These are phyloP conservation scores for Coemansia sp. DNA, from an alignment of 192 early-diverging fungal species.

Conservation along the genomic window DNA sequence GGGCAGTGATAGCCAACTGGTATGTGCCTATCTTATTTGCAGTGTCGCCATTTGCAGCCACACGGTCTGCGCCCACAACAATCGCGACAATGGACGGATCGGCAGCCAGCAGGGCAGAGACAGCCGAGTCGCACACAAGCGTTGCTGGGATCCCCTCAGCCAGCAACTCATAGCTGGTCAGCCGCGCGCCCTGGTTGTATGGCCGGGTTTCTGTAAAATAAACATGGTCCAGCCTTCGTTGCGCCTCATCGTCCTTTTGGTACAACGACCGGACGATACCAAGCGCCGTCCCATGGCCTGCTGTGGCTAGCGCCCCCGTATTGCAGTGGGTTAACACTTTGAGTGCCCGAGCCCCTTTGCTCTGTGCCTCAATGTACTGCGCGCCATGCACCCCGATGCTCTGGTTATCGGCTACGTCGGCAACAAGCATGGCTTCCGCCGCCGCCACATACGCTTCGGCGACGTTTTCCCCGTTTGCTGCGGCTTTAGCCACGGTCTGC, in stretches of 20 bases:
- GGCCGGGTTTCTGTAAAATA: conserved; percentile 97
- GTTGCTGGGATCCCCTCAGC: conserved; percentile 92
- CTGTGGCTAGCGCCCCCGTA: conserved; percentile 87
- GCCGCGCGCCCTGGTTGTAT: conserved; percentile 95
- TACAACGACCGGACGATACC: conserved; percentile 89
- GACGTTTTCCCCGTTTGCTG: conserved; percentile 43
- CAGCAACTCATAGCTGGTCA: conserved; percentile 94
- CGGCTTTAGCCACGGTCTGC: conserved; percentile 2
- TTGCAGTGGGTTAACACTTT: conserved; percentile 96
- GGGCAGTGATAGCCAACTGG: conserved; percentile 92
- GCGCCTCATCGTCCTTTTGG: conserved; percentile 11
- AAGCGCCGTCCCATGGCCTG: conserved; percentile 89
- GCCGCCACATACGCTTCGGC: conserved; percentile 66
- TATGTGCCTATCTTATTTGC: conserved; percentile 99
- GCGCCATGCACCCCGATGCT: conserved; percentile 83
- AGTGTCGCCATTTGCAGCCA: conserved; percentile 95
- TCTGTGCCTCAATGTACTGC: conserved; percentile 35
- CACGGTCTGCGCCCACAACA: conserved; percentile 95
- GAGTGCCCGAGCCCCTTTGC: neutral
- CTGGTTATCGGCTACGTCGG: conserved; percentile 87
- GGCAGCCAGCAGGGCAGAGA: conserved; percentile 72
- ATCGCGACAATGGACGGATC: conserved; percentile 75
- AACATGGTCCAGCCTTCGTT: conserved; percentile 64
- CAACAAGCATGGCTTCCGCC: conserved; percentile 82
- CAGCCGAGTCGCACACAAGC: conserved; percentile 91